Evolutionary conservation across 345 rosid species (phyloP).

Genomic region (Populus nigra): DNA sequence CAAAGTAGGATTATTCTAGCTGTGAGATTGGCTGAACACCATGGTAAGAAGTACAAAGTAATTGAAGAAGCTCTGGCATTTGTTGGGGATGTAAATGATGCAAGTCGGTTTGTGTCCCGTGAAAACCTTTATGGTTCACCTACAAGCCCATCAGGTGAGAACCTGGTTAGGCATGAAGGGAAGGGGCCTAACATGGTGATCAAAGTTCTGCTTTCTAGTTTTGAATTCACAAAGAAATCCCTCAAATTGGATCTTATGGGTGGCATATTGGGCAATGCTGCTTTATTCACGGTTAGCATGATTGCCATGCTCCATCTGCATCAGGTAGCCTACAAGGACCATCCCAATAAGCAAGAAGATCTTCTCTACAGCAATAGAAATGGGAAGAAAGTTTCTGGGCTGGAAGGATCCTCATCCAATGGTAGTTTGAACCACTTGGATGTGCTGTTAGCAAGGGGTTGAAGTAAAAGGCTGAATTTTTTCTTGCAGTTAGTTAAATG

Average conservation of each 20-base stretch:
- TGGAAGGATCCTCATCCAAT: conserved; percentile 38
- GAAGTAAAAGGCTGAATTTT: conserved; percentile 17
- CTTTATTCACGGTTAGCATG: conserved; percentile 74
- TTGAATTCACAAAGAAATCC: conserved; percentile 54
- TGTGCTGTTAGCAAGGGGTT: conserved; percentile 80
- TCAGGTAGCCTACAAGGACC: conserved; percentile 44
- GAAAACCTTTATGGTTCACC: conserved; percentile 49
- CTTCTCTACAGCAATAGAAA: conserved; percentile 25
- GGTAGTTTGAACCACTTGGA: conserved; percentile 49
- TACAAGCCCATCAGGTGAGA: conserved; percentile 36
- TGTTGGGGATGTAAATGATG: conserved; percentile 61
- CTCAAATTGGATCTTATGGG: conserved; percentile 57
- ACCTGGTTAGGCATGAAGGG: conserved; percentile 25
- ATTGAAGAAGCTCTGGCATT: conserved; percentile 86
- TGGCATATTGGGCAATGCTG: conserved; percentile 74
- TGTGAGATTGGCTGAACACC: conserved; percentile 77
- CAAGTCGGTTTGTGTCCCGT: conserved; percentile 50
- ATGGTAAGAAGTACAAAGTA: conserved; percentile 78
- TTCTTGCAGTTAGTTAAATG: not conserved
- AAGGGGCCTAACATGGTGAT: conserved; percentile 38
- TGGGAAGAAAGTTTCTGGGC: conserved; percentile 33
- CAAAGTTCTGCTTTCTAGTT: conserved; percentile 50
- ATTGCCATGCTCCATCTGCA: conserved; percentile 70
- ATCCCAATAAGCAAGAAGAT: conserved; percentile 37
- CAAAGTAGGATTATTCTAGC: conserved; percentile 91